Evolutionary conservation across 768 basidiomycete genomes (phyloP), one percentile per base, ranked within the genome.

Genomic region (Kwoniella sp.): DNA sequence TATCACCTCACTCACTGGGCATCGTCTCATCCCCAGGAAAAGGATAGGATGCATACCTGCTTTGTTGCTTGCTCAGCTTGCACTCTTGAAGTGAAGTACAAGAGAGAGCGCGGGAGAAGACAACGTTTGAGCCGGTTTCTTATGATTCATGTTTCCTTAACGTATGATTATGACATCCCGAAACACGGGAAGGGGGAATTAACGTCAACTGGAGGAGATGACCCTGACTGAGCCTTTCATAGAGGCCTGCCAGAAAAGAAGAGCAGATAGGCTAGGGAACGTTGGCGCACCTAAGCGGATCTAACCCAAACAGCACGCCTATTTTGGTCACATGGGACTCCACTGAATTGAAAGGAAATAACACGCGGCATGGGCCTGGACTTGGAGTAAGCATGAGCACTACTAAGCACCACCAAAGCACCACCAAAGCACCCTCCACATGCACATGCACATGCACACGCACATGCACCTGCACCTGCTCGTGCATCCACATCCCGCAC

Each of bases 101-200:
- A n/a, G n/a, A n/a, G n/a, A n/a, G n/a, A n/a, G n/a, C n/a, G 48
- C 48, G 48, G 48, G 48, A 49, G 22, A 10, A 10, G 48, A 49
- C 48, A 49, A 49, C 48, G 48, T 49, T 49, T 26, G 48, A 24
- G 48, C 17, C 21, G 17, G 17, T 44, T 9, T 44, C 8, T 44
- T 44, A 44, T n/a, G n/a, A n/a, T n/a, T n/a, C n/a, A n/a, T n/a
- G n/a, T n/a, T n/a, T n/a, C n/a, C n/a, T n/a, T n/a, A n/a, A n/a
- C 40, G 40, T 44, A 44, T n/a, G 40, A 44, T 44, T 44, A 44
- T 3, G 40, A 15, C 8, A 44, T 49, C 48, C 48, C 48, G 48
- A 26, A 49, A 49, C 48, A 49, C 48, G 48, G 48, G 48, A 24
- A 49, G 22, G 46, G 46, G 7, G 46, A 47, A n/a, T n/a, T n/a